Percentiles rank a stretch among this genome's conserved stretches.
These are phyloP conservation scores for Myriosclerotinia duriaeana DNA, from an alignment of 2,329 filamentous ascomycete species.

Conservation along the genomic window DNA sequence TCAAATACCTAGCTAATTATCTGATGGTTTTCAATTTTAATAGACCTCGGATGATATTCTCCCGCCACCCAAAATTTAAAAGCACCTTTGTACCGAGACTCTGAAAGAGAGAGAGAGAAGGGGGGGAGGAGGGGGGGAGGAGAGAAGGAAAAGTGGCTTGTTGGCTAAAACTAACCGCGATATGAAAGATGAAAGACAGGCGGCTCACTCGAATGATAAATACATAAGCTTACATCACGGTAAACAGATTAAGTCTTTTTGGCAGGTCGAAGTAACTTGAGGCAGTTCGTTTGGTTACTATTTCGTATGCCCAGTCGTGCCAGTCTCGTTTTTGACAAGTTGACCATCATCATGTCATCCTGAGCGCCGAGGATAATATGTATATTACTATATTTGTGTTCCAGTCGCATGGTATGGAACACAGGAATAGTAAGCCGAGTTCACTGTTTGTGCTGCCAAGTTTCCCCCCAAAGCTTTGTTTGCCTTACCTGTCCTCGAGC, in stretches of 20 bases:
- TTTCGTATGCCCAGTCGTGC: slow-evolving; percentile 3
- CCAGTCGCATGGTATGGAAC: slow-evolving; percentile 4
- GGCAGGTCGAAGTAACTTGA: slow-evolving; percentile 2
- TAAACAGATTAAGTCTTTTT: not conserved
- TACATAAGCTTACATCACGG: not conserved
- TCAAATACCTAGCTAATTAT: slow-evolving; percentile 2
- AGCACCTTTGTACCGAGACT: not conserved
- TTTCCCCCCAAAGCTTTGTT: not conserved
- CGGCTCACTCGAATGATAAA: no score
- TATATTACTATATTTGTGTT: not conserved
- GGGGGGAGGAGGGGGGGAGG: no score
- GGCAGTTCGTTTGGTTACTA: not conserved
- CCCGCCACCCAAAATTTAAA: no score
- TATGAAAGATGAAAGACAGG: no score
- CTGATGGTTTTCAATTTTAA: not conserved
- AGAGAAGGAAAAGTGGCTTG: no score
- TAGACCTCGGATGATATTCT: not conserved
- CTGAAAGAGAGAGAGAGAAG: no score
- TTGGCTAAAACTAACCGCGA: no score
- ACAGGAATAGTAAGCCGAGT: slow-evolving; percentile 4
- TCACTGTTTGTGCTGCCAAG: not conserved
- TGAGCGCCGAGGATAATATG: not conserved
- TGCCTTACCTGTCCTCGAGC: not conserved
- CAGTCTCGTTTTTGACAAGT: not conserved
- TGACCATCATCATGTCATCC: not conserved